Base-by-base conservation (phyloP, 139 green algal species). In the Closterium sp. region DNA sequence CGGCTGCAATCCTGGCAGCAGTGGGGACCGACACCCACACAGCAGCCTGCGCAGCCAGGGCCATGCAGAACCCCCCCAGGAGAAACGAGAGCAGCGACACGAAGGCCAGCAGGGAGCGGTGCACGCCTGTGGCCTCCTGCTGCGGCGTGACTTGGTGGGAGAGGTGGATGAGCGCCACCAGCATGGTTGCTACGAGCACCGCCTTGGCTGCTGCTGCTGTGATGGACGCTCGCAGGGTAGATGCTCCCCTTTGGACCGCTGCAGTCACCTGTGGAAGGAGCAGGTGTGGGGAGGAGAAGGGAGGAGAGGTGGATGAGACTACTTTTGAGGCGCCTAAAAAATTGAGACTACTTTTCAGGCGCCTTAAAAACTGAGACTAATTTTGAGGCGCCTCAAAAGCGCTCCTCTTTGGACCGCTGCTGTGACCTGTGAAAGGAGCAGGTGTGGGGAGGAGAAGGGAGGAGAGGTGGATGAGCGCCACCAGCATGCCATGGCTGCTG, bases 21-120 rank as follows among this genome's bases (percentile, higher is more conserved):
- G 95, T 95, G 7, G 95, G 89, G 43, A 97, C 95, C 3, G 92
- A 93, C 4, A 97, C 93, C 95, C 95, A 96, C 95, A 97, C 96
- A 16, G 95, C 96, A 19, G 94, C 90, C 90, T 95, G 96, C 31
- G 95, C 96, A n/a, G 94, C 93, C 16, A 94, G 33, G 1, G 33
- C 95, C 32, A 93, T 96, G 90, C 94, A 96, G 5, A 93, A 34
- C 0, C 95, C 95, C 3, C 96, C 96, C n/a, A 96, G 81, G 2
- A 96, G 31, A 89, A 97, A 97, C 32, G 95, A 95, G 33, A 94
- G 19, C 8, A 92, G 84, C 6, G 95, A 97, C 4, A 97, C 55
- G 16, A 92, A 33, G 5, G 95, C 95, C 25, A 97, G 30, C 31
- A 28, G 90, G 4, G 90, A 95, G 91, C 90, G 36, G 5, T 88